These are phyloP conservation scores for Sanghuangporus weigelae DNA, from an alignment of 1,284 basidiomycete species.

Conservation along the genomic window DNA sequence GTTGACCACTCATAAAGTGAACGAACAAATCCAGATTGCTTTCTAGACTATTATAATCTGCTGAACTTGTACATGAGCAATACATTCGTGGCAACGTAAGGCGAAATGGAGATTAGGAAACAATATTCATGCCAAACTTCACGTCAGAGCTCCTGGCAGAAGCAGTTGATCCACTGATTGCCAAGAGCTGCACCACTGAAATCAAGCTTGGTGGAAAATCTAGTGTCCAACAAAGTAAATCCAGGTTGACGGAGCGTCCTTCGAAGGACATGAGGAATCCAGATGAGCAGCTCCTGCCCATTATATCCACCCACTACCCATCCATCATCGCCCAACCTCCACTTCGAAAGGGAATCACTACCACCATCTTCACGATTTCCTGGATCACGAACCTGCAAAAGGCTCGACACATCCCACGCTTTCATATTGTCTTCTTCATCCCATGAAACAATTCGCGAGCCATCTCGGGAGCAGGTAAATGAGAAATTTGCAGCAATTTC, in stretches of 20 bases:
- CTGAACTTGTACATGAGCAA: no score
- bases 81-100: no score
- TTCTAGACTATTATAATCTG: no score
- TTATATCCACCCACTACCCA: not conserved
- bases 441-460: no score
- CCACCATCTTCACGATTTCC: not conserved
- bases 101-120: no score
- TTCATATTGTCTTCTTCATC: constrained; percentile 13
- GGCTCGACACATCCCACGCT: constrained; percentile 13
- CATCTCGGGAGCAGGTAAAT: no score
- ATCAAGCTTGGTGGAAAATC: not conserved
- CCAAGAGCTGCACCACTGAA: not conserved
- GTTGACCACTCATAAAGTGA: no score
- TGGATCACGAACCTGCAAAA: no score
- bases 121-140: no score
- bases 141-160: not conserved
- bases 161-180: not conserved
- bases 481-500: no score
- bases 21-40: no score
- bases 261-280: not conserved
- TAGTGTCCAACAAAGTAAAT: not conserved
- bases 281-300: not conserved
- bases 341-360: not conserved
- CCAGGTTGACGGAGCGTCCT: not conserved
- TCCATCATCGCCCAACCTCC: not conserved